Evolutionary conservation across 148 eudicot genomes (phyloP).

Genomic region (Mesembryanthemum crystallinum): DNA sequence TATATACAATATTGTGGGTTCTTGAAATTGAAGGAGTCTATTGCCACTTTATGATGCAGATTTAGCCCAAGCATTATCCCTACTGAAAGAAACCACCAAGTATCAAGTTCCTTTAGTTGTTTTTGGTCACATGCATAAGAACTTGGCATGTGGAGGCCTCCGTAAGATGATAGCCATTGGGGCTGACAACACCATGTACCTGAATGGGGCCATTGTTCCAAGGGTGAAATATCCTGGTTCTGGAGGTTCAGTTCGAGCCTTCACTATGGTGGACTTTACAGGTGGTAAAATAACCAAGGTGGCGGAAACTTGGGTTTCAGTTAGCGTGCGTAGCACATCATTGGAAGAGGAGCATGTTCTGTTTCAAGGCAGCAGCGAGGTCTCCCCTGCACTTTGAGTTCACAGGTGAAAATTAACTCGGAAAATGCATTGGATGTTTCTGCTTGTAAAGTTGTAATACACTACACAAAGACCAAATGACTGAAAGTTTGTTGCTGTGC

Average conservation of each 20-base stretch:
- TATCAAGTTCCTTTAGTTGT: conserved; percentile 65
- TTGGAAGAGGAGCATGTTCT: conserved; percentile 49
- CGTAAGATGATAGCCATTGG: conserved; percentile 74
- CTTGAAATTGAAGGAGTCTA: neutral
- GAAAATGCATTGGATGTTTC: neutral
- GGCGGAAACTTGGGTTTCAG: conserved; percentile 81
- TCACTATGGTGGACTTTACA: conserved; percentile 59
- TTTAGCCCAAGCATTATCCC: conserved; percentile 62
- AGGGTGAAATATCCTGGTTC: conserved; percentile 42
- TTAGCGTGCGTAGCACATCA: conserved; percentile 28
- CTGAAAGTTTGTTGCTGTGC: neutral
- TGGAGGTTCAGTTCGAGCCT: conserved; percentile 42
- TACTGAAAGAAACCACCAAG: conserved; percentile 51
- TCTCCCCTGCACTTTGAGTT: neutral
- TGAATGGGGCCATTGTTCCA: conserved; percentile 88
- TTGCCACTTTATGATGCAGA: conserved; percentile 45
- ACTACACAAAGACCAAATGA: neutral
- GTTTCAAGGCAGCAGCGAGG: conserved; percentile 25
- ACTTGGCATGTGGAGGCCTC: conserved; percentile 55
- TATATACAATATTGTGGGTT: neutral
- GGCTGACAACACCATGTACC: conserved; percentile 57
- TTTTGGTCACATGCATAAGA: conserved; percentile 96
- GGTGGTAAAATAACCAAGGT: conserved; percentile 52
- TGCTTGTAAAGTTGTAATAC: neutral
- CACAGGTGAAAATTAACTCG: neutral